Percentiles rank a stretch among this genome's conserved stretches.
These are phyloP conservation scores for Avicennia marina DNA, from an alignment of 257 asterid genomes.

Conservation along the genomic window DNA sequence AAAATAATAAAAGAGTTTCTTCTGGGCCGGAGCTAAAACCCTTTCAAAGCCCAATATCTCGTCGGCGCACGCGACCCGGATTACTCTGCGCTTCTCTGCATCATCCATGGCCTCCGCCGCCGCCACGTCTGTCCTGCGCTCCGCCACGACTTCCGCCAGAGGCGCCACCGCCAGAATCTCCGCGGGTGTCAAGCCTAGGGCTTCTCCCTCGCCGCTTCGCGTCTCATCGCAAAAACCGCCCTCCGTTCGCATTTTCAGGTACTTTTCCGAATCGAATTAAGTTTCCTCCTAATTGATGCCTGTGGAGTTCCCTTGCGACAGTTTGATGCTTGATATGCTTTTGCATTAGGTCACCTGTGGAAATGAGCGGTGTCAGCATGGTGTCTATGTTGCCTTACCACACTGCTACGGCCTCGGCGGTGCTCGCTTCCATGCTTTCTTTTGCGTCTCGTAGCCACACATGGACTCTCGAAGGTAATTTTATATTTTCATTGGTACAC, in stretches of 20 bases:
- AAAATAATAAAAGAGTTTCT: too few relatives aligned
- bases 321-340: background rate
- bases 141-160: conserved; percentile 46
- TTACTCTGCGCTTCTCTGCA: background rate
- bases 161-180: conserved; percentile 42
- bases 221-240: conserved; percentile 54
- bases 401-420: conserved; percentile 81
- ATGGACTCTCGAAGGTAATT: conserved; percentile 80
- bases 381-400: conserved; percentile 78
- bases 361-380: conserved; percentile 53
- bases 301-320: background rate
- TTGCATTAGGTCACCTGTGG: conserved; percentile 64
- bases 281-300: background rate
- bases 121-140: conserved; percentile 63
- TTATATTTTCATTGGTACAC: background rate
- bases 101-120: conserved; percentile 45
- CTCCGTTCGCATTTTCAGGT: conserved; percentile 80
- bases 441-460: conserved; percentile 62
- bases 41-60: conserved; percentile 28
- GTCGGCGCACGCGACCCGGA: conserved; percentile 1
- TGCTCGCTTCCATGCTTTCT: conserved; percentile 85
- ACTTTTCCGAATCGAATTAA: background rate
- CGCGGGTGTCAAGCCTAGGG: conserved; percentile 40
- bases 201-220: conserved; percentile 56
- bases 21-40: conserved; percentile 18